These are phyloP conservation scores for Melocanna baccifera DNA, from an alignment of 176 grass and related monocot species.

Conservation along the genomic window DNA sequence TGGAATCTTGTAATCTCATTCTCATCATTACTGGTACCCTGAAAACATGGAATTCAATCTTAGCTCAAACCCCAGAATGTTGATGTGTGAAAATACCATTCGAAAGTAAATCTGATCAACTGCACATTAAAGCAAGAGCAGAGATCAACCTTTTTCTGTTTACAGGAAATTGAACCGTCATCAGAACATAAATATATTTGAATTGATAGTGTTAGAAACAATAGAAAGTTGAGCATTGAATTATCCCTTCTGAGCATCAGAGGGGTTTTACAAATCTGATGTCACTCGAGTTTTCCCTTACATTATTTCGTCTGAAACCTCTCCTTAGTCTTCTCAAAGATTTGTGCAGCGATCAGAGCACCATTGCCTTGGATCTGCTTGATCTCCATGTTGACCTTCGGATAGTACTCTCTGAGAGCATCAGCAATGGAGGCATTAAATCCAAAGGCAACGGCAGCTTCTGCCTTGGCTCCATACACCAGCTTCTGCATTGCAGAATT, in stretches of 20 bases:
- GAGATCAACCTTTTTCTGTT: neutral
- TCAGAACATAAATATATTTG: neutral
- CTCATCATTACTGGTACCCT: neutral
- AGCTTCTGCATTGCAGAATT: constrained; percentile 45
- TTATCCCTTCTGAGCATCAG: constrained; percentile 9
- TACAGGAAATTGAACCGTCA: neutral
- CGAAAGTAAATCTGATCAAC: neutral
- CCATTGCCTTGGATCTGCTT: constrained; percentile 70
- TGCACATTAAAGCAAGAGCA: neutral
- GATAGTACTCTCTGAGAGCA: constrained; percentile 67
- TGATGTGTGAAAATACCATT: neutral
- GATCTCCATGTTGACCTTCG: constrained; percentile 74
- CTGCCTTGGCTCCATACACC: constrained; percentile 82
- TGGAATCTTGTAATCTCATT: neutral
- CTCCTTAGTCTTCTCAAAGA: constrained; percentile 79
- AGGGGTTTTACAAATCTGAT: neutral
- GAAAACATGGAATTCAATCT: neutral
- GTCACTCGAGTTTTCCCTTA: neutral
- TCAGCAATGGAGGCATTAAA: constrained; percentile 89
- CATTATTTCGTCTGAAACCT: constrained; percentile 75
- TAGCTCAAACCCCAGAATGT: neutral
- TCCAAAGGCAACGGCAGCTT: constrained; percentile 79
- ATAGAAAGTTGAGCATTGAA: neutral
- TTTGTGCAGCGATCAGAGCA: constrained; percentile 67
- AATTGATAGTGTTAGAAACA: neutral